These are phyloP conservation scores for Rubus parviflorus DNA, from an alignment of 306 rosid species.

Conservation along the genomic window DNA sequence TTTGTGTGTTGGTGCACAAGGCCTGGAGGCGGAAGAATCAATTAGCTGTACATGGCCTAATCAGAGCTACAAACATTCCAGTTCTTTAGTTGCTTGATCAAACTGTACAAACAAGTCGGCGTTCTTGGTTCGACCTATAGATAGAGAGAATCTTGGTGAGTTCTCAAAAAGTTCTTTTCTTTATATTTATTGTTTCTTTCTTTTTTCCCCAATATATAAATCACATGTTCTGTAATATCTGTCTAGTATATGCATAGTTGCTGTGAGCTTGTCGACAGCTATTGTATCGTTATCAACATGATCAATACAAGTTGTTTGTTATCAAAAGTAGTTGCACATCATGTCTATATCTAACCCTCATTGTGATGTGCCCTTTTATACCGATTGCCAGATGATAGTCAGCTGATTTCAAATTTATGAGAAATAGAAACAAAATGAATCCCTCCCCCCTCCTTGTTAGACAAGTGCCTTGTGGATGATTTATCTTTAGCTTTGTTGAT, in stretches of 20 bases:
- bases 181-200: neutral
- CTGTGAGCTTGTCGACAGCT: slow-evolving; percentile 3
- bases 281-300: neutral
- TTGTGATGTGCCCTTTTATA: neutral
- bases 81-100: slow-evolving; percentile 58
- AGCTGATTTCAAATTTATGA: no score
- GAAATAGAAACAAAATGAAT: no score
- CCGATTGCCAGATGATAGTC: no score
- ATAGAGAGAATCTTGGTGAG: slow-evolving; percentile 12
- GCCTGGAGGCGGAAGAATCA: slow-evolving; percentile 45
- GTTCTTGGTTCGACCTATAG: neutral
- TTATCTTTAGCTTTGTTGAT: neutral
- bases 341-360: neutral
- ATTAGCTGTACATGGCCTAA: slow-evolving; percentile 40
- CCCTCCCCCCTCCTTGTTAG: no score
- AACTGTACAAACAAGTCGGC: slow-evolving; percentile 15
- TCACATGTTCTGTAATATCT: neutral
- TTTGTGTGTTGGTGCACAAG: slow-evolving; percentile 73
- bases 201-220: neutral
- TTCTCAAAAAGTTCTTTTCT: slow-evolving; percentile 6
- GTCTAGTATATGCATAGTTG: neutral
- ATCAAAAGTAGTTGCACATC: neutral
- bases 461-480: neutral
- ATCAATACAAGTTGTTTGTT: neutral
- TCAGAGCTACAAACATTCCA: slow-evolving; percentile 35